Conservation (phyloP, 208 protist species). For the Leishmania arabica region DNA sequence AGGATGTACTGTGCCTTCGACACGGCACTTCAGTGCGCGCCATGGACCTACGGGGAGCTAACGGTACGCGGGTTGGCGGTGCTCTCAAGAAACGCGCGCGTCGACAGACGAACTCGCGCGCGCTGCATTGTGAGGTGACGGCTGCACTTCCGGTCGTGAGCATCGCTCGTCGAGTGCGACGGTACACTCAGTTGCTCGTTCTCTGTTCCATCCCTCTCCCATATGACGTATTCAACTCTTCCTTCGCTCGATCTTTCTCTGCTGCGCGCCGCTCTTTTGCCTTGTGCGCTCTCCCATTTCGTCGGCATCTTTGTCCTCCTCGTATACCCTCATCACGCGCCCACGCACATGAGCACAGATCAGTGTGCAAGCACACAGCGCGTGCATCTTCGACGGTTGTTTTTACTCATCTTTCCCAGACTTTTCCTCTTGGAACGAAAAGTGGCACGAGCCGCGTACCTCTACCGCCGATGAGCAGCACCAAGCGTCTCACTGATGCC, state of each 20-base stretch:
- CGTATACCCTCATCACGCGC: neutral
- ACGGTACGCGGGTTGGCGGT: neutral
- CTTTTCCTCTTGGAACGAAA: neutral
- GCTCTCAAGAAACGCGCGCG: neutral
- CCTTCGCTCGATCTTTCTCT: neutral
- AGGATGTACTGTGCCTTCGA: neutral
- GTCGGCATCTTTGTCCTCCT: neutral
- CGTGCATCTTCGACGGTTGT: neutral
- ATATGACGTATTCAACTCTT: neutral
- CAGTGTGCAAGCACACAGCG: neutral
- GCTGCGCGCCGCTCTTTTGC: neutral
- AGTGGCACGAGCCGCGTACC: no score
- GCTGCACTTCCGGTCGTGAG: neutral
- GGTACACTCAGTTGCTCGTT: neutral
- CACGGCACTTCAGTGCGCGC: neutral
- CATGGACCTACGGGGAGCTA: no score
- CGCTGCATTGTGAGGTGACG: neutral
- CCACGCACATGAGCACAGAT: neutral
- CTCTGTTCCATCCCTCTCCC: neutral
- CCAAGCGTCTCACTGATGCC: constrained; percentile 38
- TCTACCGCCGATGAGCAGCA: neutral
- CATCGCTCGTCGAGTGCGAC: neutral
- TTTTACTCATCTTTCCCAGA: neutral
- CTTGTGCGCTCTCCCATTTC: neutral
- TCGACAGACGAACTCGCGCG: neutral